These are phyloP conservation scores for Taiozyma sp. DNA, from an alignment of 1,139 yeast genomes.

Conservation along the genomic window DNA sequence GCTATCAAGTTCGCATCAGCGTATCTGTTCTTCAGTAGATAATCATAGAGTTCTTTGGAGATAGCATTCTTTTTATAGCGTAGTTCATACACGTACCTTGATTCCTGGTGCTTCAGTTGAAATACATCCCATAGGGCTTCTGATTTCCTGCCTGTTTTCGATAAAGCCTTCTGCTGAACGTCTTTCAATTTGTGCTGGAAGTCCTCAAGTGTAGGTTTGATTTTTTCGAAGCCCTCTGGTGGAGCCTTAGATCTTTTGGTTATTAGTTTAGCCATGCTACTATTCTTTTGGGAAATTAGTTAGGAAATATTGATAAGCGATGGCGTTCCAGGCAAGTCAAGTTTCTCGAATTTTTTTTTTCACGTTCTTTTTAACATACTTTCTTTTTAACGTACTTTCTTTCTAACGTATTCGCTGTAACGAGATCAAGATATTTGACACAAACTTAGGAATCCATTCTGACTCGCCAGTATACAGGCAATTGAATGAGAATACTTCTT, in stretches of 20 bases:
- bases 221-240: constrained; percentile 72
- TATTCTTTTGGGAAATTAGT: neutral
- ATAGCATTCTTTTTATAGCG: constrained; percentile 69
- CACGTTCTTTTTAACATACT: no score
- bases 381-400: no score
- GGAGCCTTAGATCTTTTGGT: constrained; percentile 45
- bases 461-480: no score
- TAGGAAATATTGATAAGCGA: no score
- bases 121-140: constrained; percentile 72
- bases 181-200: constrained; percentile 58
- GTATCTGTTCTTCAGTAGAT: constrained; percentile 65
- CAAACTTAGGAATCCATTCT: no score
- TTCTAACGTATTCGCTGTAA: no score
- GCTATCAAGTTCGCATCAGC: constrained; percentile 74
- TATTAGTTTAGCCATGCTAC: constrained; percentile 21
- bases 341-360: no score
- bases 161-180: constrained; percentile 37
- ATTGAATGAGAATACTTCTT: no score
- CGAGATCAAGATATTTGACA: no score
- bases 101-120: constrained; percentile 67
- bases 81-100: constrained; percentile 72
- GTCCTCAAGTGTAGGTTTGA: constrained; percentile 66
- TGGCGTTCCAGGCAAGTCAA: neutral
- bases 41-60: constrained; percentile 65
- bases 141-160: constrained; percentile 35